Base-by-base conservation (phyloP, 306 rosid genomes). In the Vicia sativa region DNA sequence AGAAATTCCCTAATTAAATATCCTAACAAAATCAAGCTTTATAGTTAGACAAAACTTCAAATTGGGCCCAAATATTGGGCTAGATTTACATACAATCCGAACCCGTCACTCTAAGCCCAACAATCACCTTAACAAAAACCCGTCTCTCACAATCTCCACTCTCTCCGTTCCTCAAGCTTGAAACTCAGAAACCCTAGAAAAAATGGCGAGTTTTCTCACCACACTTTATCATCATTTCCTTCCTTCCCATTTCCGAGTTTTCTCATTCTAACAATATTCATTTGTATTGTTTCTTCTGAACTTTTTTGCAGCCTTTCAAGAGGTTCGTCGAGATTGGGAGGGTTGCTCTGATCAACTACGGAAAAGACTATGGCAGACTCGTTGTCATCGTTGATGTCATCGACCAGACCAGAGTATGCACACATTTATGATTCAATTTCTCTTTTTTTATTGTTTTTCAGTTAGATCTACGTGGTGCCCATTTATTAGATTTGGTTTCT, bases 391-490 rank as follows among this genome's bases (percentile, higher is more conserved):
- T 58, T 9, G 99, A 93, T 52, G 91, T 93, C 71, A 74, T 90
- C 21, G 96, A 93, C 78, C 99, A 93, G 78, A 91, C 87, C 79
- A 76, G 91, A 65, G 96, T 91, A 25, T 34, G 13, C 37, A 39
- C 37, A 39, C 35, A 11, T 41, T 76, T 12, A 6, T 25, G 3
- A 12, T 26, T 6, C 38, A 2, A 12, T 26, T 55, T 55, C 16
- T 6, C 35, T 26, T 23, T 26, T 23, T 0, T 35, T 18, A 9
- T 13, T 1, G 23, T 67, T 48, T 14, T 49, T 1, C 0, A 9
- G 9, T 59, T 15, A 59, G 28, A 59, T 59, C 46, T n/a, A 15
- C 4, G 7, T 2, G 5, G 15, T 35, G 0, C 42, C n/a, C 7
- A 15, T 14, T 2, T 58, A 9, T 14, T 31, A n/a, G 26, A 0